These are phyloP conservation scores for Lecanicillium sp. DNA, from an alignment of 2,329 filamentous ascomycete genomes.

Conservation along the genomic window DNA sequence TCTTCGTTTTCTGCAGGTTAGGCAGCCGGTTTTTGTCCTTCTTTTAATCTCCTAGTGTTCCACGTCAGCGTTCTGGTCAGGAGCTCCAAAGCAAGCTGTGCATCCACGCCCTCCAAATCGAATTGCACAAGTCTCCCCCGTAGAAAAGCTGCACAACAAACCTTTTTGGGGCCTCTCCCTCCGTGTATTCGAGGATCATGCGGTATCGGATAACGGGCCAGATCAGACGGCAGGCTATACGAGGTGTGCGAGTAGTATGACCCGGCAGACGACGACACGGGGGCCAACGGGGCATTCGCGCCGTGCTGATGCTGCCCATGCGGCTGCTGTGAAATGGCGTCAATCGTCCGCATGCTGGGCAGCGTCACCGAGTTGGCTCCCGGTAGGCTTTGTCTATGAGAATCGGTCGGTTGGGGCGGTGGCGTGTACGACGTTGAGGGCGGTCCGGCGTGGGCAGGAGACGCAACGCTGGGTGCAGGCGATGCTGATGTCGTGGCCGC, in stretches of 20 bases:
- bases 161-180: conserved; percentile 48
- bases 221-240: conserved; percentile 35
- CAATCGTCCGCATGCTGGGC: conserved; percentile 33
- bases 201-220: conserved; percentile 37
- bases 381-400: conserved; percentile 12
- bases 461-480: not conserved
- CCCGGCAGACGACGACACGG: conserved; percentile 21
- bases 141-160: conserved; percentile 22
- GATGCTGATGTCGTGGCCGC: not conserved
- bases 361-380: conserved; percentile 24
- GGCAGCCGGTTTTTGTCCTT: conserved; percentile 54
- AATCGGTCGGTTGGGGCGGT: not conserved
- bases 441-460: conserved; percentile 11
- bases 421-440: not conserved
- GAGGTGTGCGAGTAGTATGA: conserved; percentile 34
- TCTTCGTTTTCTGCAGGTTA: conserved; percentile 52
- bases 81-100: too few relatives aligned
- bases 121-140: too few relatives aligned
- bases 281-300: conserved; percentile 22
- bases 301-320: conserved; percentile 11
- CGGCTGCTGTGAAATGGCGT: conserved; percentile 20
- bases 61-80: too few relatives aligned
- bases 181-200: conserved; percentile 40
- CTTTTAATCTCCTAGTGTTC: conserved; percentile 52
- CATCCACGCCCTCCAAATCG: too few relatives aligned